These are phyloP conservation scores for Amanita thiersii DNA, from an alignment of 768 basidiomycete species.

Conservation along the genomic window DNA sequence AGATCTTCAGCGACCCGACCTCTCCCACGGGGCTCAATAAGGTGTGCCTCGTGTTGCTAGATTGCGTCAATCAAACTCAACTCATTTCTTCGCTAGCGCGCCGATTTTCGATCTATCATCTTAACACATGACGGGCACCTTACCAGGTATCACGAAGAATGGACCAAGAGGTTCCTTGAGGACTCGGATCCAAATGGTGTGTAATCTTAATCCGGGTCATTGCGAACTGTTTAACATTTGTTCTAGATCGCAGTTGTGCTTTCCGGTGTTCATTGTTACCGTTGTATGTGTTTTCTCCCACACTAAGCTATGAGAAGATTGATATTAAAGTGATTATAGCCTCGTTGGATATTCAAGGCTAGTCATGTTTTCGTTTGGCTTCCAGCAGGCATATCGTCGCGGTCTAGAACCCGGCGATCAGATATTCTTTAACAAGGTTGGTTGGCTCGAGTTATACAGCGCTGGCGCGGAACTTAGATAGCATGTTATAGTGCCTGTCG, in stretches of 20 bases:
- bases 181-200: conserved; percentile 54
- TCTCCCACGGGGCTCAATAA: conserved; percentile 65
- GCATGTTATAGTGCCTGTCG: conserved; percentile 48
- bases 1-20: conserved; percentile 64
- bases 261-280: conserved; percentile 65
- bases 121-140: conserved; percentile 50
- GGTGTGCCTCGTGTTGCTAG: conserved; percentile 23
- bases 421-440: conserved; percentile 61
- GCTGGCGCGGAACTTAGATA: conserved; percentile 5
- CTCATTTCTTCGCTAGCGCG: conserved; percentile 30
- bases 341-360: conserved; percentile 70
- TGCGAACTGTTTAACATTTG: conserved; percentile 1
- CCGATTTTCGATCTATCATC: conserved; percentile 64
- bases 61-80: conserved; percentile 2
- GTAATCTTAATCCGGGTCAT: conserved; percentile 1
- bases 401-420: conserved; percentile 56
- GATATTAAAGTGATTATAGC: conserved; percentile 26
- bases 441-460: conserved; percentile 9
- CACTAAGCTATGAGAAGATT: conserved; percentile 5
- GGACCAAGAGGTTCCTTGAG: conserved; percentile 49
- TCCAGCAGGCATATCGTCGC: conserved; percentile 73
- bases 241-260: conserved; percentile 44
- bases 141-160: conserved; percentile 55
- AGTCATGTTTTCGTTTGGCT: conserved; percentile 83
- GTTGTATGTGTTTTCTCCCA: conserved; percentile 43